A percentile compares a stretch with the other conserved stretches of the same genome.
phyloP scores from a whole-genome alignment of 1,284 basidiomycete genomes.

The Trametes versicolor region DNA sequence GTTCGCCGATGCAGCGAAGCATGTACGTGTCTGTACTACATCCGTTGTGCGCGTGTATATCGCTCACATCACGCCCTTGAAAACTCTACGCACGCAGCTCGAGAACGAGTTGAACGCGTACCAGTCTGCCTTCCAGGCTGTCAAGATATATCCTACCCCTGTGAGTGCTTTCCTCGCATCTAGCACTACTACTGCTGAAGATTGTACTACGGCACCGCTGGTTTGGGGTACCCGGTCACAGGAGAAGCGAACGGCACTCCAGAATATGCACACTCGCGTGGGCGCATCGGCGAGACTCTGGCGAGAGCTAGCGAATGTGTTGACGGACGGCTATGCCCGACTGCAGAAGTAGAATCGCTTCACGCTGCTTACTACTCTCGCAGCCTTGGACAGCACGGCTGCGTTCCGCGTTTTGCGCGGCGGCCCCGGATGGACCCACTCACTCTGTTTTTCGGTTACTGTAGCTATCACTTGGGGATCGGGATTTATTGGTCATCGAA shows the following conservation, averaged over 20 bases:
- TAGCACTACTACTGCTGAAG: too few species aligned
- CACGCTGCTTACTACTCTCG: too few species aligned
- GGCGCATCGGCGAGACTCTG: slow-evolving; percentile 1
- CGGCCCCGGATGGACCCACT: too few species aligned
- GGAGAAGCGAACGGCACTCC: slow-evolving; percentile 7
- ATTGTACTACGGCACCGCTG: too few species aligned
- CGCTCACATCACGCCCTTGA: too few species aligned
- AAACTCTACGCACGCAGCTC: background rate
- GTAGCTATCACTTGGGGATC: too few species aligned
- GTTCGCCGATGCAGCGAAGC: background rate
- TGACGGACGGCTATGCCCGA: slow-evolving; percentile 9
- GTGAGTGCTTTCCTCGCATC: too few species aligned
- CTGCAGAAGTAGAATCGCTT: slow-evolving; percentile 14
- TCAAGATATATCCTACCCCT: slow-evolving; percentile 1
- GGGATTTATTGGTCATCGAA: too few species aligned
- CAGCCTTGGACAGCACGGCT: too few species aligned
- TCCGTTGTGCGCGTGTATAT: background rate
- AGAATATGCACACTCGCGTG: slow-evolving; percentile 10
- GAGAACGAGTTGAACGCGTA: slow-evolving; percentile 8
- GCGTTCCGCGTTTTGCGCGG: too few species aligned
- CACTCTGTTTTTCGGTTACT: too few species aligned
- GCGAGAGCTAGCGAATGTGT: background rate
- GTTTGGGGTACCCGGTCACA: too few species aligned
- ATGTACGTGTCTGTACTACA: background rate
- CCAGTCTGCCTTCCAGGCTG: background rate